These are phyloP conservation scores for Setomelanomma holmii DNA, from an alignment of 2,329 filamentous ascomycete species.

Conservation along the genomic window DNA sequence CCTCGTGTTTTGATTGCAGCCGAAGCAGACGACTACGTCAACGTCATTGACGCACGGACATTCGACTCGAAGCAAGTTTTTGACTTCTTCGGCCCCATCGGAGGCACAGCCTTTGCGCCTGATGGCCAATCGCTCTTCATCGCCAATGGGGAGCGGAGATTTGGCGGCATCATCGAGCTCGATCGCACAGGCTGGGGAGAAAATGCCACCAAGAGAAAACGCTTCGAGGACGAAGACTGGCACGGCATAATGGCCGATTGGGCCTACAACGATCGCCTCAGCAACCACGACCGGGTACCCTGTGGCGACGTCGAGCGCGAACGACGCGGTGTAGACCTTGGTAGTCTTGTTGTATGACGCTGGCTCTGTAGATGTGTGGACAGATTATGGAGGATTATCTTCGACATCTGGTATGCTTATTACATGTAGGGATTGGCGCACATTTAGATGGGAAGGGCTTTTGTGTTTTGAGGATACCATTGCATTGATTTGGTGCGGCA, in stretches of 20 bases:
- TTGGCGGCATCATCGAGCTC: slow-evolving; percentile 72
- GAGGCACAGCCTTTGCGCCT: slow-evolving; percentile 70
- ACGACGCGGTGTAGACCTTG: slow-evolving; percentile 34
- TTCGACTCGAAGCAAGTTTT: slow-evolving; percentile 72
- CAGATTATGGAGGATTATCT: slow-evolving; percentile 3
- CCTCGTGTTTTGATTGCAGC: slow-evolving; percentile 72
- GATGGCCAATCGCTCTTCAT: slow-evolving; percentile 73
- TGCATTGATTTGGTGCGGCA: slow-evolving; percentile 5
- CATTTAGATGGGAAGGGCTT: slow-evolving; percentile 4
- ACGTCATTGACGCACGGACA: slow-evolving; percentile 71
- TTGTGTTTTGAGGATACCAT: slow-evolving; percentile 16
- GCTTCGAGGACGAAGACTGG: slow-evolving; percentile 6
- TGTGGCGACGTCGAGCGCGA: slow-evolving; percentile 23
- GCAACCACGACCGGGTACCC: slow-evolving; percentile 13
- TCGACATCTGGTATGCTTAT: slow-evolving; percentile 10
- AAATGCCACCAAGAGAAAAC: slow-evolving; percentile 8
- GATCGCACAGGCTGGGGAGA: slow-evolving; percentile 54
- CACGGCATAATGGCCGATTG: slow-evolving; percentile 31
- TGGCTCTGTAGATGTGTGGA: slow-evolving; percentile 37
- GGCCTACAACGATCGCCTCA: slow-evolving; percentile 27
- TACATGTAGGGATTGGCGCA: not conserved
- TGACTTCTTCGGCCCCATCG: slow-evolving; percentile 78
- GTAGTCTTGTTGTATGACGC: slow-evolving; percentile 34
- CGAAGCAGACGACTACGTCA: slow-evolving; percentile 77
- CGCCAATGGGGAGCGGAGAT: slow-evolving; percentile 68